These are phyloP conservation scores for Aphanomyces euteiches DNA, from an alignment of 352 stramenopile genomes.

Conservation along the genomic window DNA sequence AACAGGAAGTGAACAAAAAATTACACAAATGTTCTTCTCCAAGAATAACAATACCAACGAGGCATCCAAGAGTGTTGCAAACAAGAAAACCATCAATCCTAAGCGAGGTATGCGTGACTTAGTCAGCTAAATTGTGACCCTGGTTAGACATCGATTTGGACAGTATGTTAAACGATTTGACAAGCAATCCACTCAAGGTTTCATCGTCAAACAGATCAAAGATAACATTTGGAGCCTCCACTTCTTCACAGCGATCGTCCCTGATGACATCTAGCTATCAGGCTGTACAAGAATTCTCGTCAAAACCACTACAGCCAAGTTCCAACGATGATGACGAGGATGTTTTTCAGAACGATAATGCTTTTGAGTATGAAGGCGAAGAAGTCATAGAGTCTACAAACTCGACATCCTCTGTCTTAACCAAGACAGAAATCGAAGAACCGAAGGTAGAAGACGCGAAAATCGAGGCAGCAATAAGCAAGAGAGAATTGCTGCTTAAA, in stretches of 20 bases:
- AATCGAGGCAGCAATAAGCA: conserved; percentile 40
- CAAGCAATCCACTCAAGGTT: conserved; percentile 71
- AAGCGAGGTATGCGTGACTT: conserved; percentile 41
- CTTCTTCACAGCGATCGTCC: neutral
- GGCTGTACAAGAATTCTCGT: too few relatives aligned
- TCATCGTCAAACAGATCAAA: conserved; percentile 2
- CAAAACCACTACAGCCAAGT: too few relatives aligned
- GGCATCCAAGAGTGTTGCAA: conserved; percentile 31
- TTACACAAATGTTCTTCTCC: conserved; percentile 87
- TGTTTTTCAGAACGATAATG: too few relatives aligned
- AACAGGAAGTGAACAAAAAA: conserved; percentile 72
- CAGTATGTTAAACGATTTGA: conserved; percentile 82
- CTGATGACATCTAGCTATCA: too few relatives aligned
- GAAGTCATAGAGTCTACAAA: too few relatives aligned
- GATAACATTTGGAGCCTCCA: neutral
- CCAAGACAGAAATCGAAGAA: too few relatives aligned
- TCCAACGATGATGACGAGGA: too few relatives aligned
- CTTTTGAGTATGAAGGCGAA: too few relatives aligned
- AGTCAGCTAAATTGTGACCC: conserved; percentile 15
- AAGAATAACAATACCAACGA: conserved; percentile 31
- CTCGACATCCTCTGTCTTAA: too few relatives aligned
- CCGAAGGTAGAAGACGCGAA: neutral
- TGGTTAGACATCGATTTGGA: conserved; percentile 73
- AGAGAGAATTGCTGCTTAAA: conserved; percentile 69
- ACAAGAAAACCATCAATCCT: conserved; percentile 29